Base-by-base conservation (phyloP, 2,329 filamentous ascomycete genomes). In the Phaeosphaeriaceae sp. region DNA sequence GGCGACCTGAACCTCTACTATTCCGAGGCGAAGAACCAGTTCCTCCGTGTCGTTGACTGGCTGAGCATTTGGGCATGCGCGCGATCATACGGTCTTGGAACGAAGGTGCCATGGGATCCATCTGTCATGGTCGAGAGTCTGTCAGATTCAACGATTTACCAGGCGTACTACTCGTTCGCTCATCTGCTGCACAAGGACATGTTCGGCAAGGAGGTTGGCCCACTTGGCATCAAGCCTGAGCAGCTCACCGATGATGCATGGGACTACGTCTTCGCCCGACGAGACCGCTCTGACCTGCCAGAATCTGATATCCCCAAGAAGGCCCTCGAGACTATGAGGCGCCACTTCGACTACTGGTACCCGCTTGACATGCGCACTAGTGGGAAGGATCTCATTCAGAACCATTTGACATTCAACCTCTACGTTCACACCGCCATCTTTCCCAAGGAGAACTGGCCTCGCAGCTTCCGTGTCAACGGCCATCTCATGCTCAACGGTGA, bases 331-430 rank as follows among this genome's bases (percentile, higher is more conserved):
- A 86, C 87, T 43, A 91, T 99, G 91, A 87, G 93, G 60, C 87
- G 94, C 73, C 93, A 97, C 71, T 98, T 98, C 71, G 91, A 95
- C 78, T 99, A 97, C 85, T 98, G 93, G 84, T 99, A 98, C 79
- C 95, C 95, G 43, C 83, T 98, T 52, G 94, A 98, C 73, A 83
- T 97, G 67, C 87, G 93, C 70, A 89, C 91, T 44, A 95, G 91
- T 35, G 95, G 94, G 69, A 98, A 98, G 83, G 94, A 78, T 62
- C 61, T 78, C 13, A 78, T 79, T 54, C 73, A 91, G 63, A 97
- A 97, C 81, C 95, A 98, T 80, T 83, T 99, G 72, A 97, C 93
- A 13, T 97, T 98, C 84, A 95, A 91, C 85, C 85, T 98, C 55
- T 98, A 98, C 82, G 90, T 94, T 68, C 95, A 98, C 78, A 79